These are phyloP conservation scores for Pseudoperonospora humuli DNA, from an alignment of 352 stramenopile species.

Conservation along the genomic window DNA sequence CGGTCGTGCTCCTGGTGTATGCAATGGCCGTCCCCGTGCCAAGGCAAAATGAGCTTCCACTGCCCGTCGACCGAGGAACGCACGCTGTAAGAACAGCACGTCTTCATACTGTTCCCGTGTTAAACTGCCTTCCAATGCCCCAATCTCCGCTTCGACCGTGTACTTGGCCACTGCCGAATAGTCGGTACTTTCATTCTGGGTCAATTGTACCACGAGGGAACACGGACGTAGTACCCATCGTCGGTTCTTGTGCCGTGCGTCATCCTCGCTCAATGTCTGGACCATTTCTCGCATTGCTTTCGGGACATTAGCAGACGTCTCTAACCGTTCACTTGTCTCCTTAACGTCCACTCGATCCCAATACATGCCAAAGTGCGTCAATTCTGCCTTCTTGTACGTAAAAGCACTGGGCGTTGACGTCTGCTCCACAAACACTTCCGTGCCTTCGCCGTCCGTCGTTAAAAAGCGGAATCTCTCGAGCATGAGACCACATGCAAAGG, in stretches of 20 bases:
- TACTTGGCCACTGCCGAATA: constrained; percentile 64
- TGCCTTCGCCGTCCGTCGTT: constrained; percentile 60
- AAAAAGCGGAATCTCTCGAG: constrained; percentile 59
- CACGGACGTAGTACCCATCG: constrained; percentile 50
- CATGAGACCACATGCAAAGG: constrained; percentile 70
- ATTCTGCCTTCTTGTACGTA: constrained; percentile 52
- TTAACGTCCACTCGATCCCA: constrained; percentile 48
- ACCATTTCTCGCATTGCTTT: constrained; percentile 49
- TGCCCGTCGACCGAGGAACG: constrained; percentile 46
- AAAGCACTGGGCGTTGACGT: constrained; percentile 29
- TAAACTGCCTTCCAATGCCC: constrained; percentile 38
- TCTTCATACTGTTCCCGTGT: constrained; percentile 79
- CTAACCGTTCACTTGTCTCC: constrained; percentile 23
- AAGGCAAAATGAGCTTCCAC: constrained; percentile 67
- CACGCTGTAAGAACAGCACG: constrained; percentile 60
- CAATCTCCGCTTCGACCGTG: constrained; percentile 45
- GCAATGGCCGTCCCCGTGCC: constrained; percentile 47
- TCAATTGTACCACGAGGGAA: constrained; percentile 50
- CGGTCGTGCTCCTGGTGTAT: constrained; percentile 27
- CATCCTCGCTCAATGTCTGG: constrained; percentile 14
- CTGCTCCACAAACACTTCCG: constrained; percentile 64
- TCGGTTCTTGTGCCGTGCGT: constrained; percentile 2
- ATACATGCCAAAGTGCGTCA: constrained; percentile 48
- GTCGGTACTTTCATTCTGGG: constrained; percentile 72
- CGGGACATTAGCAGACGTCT: constrained; percentile 29